These are phyloP conservation scores for Leccinum truebloodii DNA, from an alignment of 768 basidiomycete genomes.

Conservation along the genomic window DNA sequence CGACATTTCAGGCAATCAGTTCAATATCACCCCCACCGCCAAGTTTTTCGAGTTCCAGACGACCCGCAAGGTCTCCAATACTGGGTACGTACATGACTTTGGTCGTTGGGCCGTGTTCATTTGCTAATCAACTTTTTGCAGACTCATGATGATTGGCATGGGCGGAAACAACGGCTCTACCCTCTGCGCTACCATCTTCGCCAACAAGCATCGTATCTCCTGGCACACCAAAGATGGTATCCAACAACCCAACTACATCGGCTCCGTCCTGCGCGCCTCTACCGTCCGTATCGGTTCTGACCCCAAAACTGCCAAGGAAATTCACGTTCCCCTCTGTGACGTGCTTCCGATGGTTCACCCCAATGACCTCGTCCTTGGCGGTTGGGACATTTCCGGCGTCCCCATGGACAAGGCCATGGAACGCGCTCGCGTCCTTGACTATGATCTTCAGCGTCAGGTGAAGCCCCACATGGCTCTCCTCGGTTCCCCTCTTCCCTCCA, in stretches of 20 bases:
- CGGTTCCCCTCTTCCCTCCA: constrained; percentile 84
- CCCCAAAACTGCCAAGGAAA: constrained; percentile 77
- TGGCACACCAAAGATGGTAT: constrained; percentile 94
- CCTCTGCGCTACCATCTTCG: constrained; percentile 90
- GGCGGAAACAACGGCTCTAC: constrained; percentile 99
- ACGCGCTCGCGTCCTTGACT: constrained; percentile 91
- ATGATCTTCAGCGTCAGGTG: constrained; percentile 95
- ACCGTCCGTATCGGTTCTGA: constrained; percentile 92
- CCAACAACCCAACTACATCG: constrained; percentile 97
- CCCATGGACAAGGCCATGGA: constrained; percentile 91
- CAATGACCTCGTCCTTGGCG: constrained; percentile 95
- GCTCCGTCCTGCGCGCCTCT: constrained; percentile 93
- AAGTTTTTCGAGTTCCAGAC: constrained; percentile 92
- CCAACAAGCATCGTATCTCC: constrained; percentile 90
- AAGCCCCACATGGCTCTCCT: constrained; percentile 79
- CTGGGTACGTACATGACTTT: constrained; percentile 65
- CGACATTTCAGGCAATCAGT: constrained; percentile 68
- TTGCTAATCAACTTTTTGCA: constrained; percentile 29
- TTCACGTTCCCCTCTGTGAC: constrained; percentile 89
- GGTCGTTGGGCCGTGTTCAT: not conserved
- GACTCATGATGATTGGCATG: constrained; percentile 95
- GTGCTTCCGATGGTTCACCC: constrained; percentile 98
- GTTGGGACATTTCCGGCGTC: constrained; percentile 94
- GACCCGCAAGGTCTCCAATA: constrained; percentile 79
- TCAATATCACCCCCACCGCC: constrained; percentile 75